Percentiles rank a stretch among this genome's conserved stretches.
Conservation (phyloP, 352 stramenopile genomes). For the Peronospora destructor region DNA sequence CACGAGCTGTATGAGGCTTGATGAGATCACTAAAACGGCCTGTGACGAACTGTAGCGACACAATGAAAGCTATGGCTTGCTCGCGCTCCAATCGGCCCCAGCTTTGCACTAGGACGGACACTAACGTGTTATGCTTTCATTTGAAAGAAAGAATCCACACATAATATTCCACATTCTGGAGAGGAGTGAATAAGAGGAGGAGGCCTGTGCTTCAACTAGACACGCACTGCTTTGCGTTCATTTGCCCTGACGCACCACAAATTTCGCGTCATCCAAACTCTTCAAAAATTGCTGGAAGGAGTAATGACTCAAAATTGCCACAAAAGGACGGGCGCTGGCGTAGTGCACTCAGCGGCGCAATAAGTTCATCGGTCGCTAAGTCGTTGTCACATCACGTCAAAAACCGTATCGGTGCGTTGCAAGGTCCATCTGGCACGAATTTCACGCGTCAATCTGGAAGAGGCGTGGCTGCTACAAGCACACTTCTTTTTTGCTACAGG, state of each 20-base stretch:
- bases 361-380: slow-evolving; percentile 1
- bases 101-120: slow-evolving; percentile 3
- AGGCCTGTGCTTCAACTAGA: neutral
- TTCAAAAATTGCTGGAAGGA: slow-evolving; percentile 9
- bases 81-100: neutral
- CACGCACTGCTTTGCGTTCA: neutral
- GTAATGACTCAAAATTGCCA: slow-evolving; percentile 22
- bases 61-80: slow-evolving; percentile 14
- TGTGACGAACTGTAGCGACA: slow-evolving; percentile 15
- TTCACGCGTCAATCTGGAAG: neutral
- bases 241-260: neutral
- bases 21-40: slow-evolving; percentile 1
- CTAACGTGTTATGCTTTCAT: neutral
- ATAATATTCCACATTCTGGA: neutral
- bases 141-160: neutral
- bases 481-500: neutral
- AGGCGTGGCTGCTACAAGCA: neutral
- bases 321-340: slow-evolving; percentile 11
- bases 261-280: slow-evolving; percentile 9
- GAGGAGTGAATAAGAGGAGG: slow-evolving; percentile 4
- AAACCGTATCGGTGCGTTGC: slow-evolving; percentile 14
- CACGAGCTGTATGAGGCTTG: slow-evolving; percentile 12
- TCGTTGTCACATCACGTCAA: slow-evolving; percentile 11
- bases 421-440: slow-evolving; percentile 6
- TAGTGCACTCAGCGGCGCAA: neutral